Evolutionary conservation across 78 protist species (phyloP).

Genomic region (Dictyostelium capitatum): DNA sequence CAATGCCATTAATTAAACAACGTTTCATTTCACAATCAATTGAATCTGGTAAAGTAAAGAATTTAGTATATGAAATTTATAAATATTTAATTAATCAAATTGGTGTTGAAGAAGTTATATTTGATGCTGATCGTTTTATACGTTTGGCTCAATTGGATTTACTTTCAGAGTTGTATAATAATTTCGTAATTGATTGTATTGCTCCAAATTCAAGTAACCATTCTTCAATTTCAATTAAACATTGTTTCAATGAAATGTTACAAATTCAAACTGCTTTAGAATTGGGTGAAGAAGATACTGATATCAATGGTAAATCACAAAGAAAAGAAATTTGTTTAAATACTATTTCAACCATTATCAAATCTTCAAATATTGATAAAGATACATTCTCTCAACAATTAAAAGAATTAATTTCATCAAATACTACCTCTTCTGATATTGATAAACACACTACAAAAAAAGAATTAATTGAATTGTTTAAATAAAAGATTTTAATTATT

Average conservation of each 20-base stretch:
- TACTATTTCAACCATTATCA: neutral
- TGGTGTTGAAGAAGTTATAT: constrained; percentile 27
- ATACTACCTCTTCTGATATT: neutral
- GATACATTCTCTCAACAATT: neutral
- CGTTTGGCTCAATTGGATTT: constrained; percentile 28
- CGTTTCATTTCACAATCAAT: neutral
- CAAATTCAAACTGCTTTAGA: constrained; percentile 15
- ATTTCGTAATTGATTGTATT: neutral
- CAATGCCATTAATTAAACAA: neutral
- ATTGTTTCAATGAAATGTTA: neutral
- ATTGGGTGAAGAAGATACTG: constrained; percentile 22
- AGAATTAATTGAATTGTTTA: constrained; percentile 8
- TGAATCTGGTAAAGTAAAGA: neutral
- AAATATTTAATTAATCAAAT: constrained; percentile 12
- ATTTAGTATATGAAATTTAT: neutral
- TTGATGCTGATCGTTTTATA: constrained; percentile 32
- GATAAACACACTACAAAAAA: neutral
- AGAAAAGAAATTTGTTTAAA: constrained; percentile 34
- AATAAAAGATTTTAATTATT: too few relatives aligned
- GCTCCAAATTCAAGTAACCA: neutral
- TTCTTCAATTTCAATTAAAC: neutral
- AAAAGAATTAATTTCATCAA: constrained; percentile 6
- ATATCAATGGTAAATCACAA: neutral
- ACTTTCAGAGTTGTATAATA: neutral
- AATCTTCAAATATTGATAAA: neutral